phyloP scores from a whole-genome alignment of 768 basidiomycete genomes.

The Melanogaster broomeanus region DNA sequence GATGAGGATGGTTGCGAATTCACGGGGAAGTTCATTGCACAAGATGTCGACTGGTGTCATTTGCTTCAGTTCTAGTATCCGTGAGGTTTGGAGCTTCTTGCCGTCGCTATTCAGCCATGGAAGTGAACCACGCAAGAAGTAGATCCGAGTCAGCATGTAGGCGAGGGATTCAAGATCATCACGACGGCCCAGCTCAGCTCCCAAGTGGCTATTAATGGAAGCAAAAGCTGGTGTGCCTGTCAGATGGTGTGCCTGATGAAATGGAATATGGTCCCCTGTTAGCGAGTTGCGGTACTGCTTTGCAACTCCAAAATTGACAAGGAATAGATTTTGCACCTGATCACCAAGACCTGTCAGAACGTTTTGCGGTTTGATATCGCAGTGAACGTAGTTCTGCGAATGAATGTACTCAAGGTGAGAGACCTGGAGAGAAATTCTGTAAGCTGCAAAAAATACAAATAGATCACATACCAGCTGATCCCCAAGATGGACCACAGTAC shows the following conservation, averaged over 20 bases:
- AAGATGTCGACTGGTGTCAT: not conserved
- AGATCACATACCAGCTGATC: not conserved
- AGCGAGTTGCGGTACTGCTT: not conserved
- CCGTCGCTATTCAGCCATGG: too few relatives aligned
- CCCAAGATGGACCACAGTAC: not conserved
- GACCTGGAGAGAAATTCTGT: not conserved
- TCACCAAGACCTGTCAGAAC: not conserved
- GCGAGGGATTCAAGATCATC: constrained; percentile 1
- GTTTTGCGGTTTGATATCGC: constrained; percentile 2
- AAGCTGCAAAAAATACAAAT: not conserved
- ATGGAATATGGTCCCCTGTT: not conserved
- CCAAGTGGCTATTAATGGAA: not conserved
- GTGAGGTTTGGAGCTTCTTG: not conserved
- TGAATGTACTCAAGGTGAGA: not conserved
- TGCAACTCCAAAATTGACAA: not conserved
- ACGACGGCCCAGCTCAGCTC: not conserved
- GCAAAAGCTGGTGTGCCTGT: not conserved
- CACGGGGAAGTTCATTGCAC: not conserved
- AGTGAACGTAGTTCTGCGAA: not conserved
- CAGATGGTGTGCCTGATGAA: not conserved
- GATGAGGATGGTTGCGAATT: not conserved
- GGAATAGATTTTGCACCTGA: not conserved
- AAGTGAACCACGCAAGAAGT: not conserved
- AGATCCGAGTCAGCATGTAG: constrained; percentile 1
- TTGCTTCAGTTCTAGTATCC: not conserved